phyloP scores from a whole-genome alignment of 129 eudicot genomes.

The Escallonia rubra region DNA sequence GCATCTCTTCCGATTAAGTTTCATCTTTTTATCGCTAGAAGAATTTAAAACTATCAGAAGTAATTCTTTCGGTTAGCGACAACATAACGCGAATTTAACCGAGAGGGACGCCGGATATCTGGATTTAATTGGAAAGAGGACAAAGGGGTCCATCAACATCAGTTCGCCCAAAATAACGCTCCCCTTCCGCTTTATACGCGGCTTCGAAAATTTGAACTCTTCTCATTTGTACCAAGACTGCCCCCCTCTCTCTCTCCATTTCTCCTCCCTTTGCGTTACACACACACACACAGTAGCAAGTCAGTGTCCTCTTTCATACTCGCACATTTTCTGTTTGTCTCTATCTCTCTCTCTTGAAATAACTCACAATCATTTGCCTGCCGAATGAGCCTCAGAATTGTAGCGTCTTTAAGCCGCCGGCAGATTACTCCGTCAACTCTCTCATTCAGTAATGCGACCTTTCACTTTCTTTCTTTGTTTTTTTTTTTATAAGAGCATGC shows the following conservation, averaged over 20 bases:
- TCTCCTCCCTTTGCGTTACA: not conserved
- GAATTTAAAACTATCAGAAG: too few relatives aligned
- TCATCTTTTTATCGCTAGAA: too few relatives aligned
- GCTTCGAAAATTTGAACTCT: conserved; percentile 35
- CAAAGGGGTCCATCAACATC: too few relatives aligned
- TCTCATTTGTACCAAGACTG: conserved; percentile 20
- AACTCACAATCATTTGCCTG: not conserved
- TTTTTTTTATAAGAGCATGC: not conserved
- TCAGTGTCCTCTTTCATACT: conserved; percentile 24
- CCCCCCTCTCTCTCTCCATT: conserved; percentile 15
- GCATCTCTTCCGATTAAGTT: too few relatives aligned
- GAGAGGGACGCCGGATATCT: too few relatives aligned
- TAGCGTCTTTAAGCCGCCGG: conserved; percentile 22
- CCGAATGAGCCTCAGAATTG: not conserved
- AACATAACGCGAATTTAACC: too few relatives aligned
- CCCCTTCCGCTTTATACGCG: conserved; percentile 53
- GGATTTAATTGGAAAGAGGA: not conserved
- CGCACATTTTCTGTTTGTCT: conserved; percentile 14
- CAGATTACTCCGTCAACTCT: conserved; percentile 8
- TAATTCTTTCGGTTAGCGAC: too few relatives aligned
- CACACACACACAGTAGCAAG: conserved; percentile 10
- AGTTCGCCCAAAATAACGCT: conserved; percentile 12
- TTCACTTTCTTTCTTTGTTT: conserved; percentile 7
- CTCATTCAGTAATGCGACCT: conserved; percentile 21
- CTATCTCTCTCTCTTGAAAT: conserved; percentile 28